Conservation (phyloP, 108 stramenopile species). For the Skeletonema menzelii region DNA sequence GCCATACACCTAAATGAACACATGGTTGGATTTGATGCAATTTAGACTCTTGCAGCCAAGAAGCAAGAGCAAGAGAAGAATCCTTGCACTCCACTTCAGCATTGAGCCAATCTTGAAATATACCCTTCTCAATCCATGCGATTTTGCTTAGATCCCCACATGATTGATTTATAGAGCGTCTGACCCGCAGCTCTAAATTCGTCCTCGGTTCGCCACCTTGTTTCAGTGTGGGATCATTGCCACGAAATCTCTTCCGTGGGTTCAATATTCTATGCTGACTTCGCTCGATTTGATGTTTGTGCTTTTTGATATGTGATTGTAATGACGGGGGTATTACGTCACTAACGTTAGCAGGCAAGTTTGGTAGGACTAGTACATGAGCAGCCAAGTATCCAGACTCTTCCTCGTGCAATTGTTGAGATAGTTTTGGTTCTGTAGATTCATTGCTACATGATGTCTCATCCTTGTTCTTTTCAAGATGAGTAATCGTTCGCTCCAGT, state of each 20-base stretch:
- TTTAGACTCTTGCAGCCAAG: constrained; percentile 6
- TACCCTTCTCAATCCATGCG: constrained; percentile 23
- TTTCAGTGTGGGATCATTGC: constrained; percentile 55
- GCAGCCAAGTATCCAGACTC: constrained; percentile 65
- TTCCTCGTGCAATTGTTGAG: constrained; percentile 39
- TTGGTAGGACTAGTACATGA: constrained; percentile 55
- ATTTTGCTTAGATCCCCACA: constrained; percentile 3
- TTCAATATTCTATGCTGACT: constrained; percentile 17
- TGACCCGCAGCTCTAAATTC: constrained; percentile 52
- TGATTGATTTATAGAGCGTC: constrained; percentile 1
- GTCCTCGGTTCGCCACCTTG: constrained; percentile 80
- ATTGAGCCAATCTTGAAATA: constrained; percentile 20
- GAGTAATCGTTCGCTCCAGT: background rate
- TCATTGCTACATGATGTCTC: background rate
- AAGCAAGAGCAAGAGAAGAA: background rate
- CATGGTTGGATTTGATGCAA: background rate
- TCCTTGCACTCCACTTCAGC: constrained; percentile 1
- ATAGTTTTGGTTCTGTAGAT: background rate
- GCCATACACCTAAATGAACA: constrained; percentile 57
- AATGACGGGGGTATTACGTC: constrained; percentile 27
- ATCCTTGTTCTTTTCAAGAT: background rate
- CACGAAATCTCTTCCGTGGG: constrained; percentile 51
- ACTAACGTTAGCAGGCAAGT: background rate
- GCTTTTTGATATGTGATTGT: background rate
- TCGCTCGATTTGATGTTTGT: constrained; percentile 15